Conservation (phyloP, 805 yeast genomes). For the Blastobotrys americana region DNA sequence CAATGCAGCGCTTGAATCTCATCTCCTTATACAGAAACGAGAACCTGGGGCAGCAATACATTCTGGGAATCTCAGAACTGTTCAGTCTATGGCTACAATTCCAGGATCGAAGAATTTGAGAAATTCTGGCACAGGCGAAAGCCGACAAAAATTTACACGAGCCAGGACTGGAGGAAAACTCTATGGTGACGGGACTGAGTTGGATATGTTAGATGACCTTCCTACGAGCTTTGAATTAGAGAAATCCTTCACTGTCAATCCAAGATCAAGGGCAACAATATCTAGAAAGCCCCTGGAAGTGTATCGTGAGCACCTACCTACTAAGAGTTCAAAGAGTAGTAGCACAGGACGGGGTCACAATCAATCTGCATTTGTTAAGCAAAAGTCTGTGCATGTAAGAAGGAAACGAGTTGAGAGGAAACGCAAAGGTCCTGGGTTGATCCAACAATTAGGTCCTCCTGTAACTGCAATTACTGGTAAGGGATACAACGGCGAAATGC, state of each 20-base stretch:
- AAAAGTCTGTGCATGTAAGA: constrained; percentile 1
- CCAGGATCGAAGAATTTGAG: constrained; percentile 1
- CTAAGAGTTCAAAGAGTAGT: constrained; percentile 2
- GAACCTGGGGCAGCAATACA: constrained; percentile 4
- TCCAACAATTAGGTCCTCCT: constrained; percentile 20
- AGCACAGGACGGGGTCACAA: constrained; percentile 6
- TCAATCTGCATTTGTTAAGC: constrained; percentile 3
- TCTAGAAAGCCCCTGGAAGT: constrained; percentile 10
- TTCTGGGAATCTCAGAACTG: constrained; percentile 13
- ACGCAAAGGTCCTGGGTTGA: constrained; percentile 14
- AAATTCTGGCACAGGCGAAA: neutral
- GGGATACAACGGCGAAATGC: constrained; percentile 37
- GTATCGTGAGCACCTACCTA: constrained; percentile 11
- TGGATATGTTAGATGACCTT: constrained; percentile 24
- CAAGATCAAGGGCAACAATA: constrained; percentile 6
- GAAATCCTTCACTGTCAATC: constrained; percentile 13
- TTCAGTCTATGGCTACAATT: constrained; percentile 18
- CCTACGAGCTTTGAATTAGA: constrained; percentile 14
- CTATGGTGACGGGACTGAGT: constrained; percentile 24
- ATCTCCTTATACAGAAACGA: neutral
- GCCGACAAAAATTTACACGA: constrained; percentile 6
- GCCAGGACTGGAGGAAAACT: constrained; percentile 9
- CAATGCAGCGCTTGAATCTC: neutral
- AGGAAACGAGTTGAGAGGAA: constrained; percentile 5
- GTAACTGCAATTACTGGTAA: constrained; percentile 12